Evolutionary conservation across 2,329 filamentous ascomycete species (phyloP), one percentile per base, ranked within the genome.

Genomic region (Bertia moriformis): DNA sequence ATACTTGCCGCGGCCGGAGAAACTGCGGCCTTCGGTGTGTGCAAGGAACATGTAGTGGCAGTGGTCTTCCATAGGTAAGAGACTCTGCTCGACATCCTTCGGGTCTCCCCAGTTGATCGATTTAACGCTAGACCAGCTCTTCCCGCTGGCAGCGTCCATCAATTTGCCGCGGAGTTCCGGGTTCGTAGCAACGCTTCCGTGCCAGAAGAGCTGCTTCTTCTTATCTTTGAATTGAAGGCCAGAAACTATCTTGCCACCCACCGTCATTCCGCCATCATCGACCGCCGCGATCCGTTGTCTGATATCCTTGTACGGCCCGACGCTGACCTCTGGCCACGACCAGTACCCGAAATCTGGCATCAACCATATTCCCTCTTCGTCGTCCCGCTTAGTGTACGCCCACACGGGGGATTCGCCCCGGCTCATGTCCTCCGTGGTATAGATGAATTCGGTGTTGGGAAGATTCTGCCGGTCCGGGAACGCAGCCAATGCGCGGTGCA

Each of bases 321-420:
- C 58, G 41, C 58, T 56, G 14, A 63, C 60, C 42, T 67, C 63
- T 2, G 65, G 65, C 65, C 64, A 69, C 5, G 61, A 56, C 63
- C 65, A 71, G 52, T 66, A 69, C 22, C 64, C 66, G 45, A 70
- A 71, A 45, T 71, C 67, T 0, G 67, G 66, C 51, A 70, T 68
- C 15, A 70, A 51, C 67, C 67, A 70, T 33, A 57, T 51, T 13
- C 56, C 49, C 4, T 49, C 49, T 22, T 64, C 56, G n/a, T 57
- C 52, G 5, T 55, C 49, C 24, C 45, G 53, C 37, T 54, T 58
- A 3, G 62, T 57, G 44, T 63, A 67, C 4, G 58, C 56, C 65
- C 65, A 64, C 1, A 67, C 38, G 19, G 62, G 14, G 42, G 48
- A 39, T 42, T 44, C 17, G 29, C 41, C n/a, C 13, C 54, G 48